These are phyloP conservation scores for Aspergillus caelatus DNA, from an alignment of 2,329 filamentous ascomycete species.

Conservation along the genomic window DNA sequence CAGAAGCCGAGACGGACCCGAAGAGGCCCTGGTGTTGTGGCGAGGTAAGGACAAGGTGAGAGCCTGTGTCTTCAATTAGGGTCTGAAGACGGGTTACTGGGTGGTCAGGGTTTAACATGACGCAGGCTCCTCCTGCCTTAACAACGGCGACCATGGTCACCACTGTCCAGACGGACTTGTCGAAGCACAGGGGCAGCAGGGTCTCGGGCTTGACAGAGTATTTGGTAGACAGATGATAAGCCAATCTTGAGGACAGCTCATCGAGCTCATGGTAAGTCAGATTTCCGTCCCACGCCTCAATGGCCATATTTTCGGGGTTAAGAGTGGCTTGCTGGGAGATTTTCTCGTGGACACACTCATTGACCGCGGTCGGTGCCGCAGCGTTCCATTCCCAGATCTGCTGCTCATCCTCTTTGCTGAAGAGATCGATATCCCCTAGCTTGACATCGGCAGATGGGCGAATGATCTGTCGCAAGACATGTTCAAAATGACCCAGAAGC, in stretches of 20 bases:
- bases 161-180: constrained; percentile 10
- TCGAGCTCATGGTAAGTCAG: constrained; percentile 28
- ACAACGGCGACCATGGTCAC: constrained; percentile 8
- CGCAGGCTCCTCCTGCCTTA: constrained; percentile 15
- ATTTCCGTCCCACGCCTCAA: constrained; percentile 29
- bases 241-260: constrained; percentile 29
- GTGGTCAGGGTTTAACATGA: constrained; percentile 9
- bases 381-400: constrained; percentile 21
- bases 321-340: background rate
- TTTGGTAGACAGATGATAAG: background rate
- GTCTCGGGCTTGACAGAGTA: background rate
- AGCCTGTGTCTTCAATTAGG: background rate
- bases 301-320: constrained; percentile 15
- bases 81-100: constrained; percentile 8
- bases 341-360: constrained; percentile 12
- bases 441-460: background rate
- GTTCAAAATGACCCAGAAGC: constrained; percentile 8
- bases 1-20: background rate
- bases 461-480: constrained; percentile 3
- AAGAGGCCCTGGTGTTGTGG: background rate
- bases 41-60: background rate
- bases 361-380: constrained; percentile 6
- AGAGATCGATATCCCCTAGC: constrained; percentile 6
- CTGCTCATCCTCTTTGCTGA: constrained; percentile 14
- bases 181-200: constrained; percentile 7